Percentiles rank a stretch among this genome's conserved stretches.
Conservation (phyloP, 176 grass and related monocot genomes). For the Lolium perenne region DNA sequence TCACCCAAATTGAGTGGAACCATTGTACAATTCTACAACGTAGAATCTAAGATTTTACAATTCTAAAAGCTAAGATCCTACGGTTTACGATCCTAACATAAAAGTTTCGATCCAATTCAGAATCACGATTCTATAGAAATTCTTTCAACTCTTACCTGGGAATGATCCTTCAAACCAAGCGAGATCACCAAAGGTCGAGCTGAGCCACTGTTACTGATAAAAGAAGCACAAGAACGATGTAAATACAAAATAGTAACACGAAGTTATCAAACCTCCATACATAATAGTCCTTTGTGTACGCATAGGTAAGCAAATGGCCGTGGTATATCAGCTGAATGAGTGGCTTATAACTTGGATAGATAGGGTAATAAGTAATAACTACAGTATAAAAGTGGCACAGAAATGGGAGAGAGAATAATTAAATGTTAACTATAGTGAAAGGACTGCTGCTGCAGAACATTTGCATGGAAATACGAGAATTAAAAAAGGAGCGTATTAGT, state of each 20-base stretch:
- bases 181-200: conserved; percentile 71
- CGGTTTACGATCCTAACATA: too few relatives aligned
- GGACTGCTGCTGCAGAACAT: background rate
- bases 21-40: too few relatives aligned
- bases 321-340: background rate
- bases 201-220: conserved; percentile 70
- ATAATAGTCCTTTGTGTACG: conserved; percentile 15
- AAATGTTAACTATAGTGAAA: conserved; percentile 11
- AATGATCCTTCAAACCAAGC: conserved; percentile 95
- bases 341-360: background rate
- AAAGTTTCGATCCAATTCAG: too few relatives aligned
- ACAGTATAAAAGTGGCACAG: background rate
- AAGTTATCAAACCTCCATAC: background rate
- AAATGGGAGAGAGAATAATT: background rate
- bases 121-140: background rate
- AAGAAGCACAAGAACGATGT: background rate
- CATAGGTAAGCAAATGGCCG: background rate
- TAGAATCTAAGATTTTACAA: too few relatives aligned
- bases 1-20: too few relatives aligned
- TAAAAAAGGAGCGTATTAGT: background rate
- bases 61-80: too few relatives aligned
- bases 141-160: conserved; percentile 57
- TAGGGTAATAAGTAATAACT: background rate
- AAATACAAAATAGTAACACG: conserved; percentile 20
- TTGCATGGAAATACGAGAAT: conserved; percentile 18